These are phyloP conservation scores for Zygotorulaspora chibaensis DNA, from an alignment of 805 yeast species.

Conservation along the genomic window DNA sequence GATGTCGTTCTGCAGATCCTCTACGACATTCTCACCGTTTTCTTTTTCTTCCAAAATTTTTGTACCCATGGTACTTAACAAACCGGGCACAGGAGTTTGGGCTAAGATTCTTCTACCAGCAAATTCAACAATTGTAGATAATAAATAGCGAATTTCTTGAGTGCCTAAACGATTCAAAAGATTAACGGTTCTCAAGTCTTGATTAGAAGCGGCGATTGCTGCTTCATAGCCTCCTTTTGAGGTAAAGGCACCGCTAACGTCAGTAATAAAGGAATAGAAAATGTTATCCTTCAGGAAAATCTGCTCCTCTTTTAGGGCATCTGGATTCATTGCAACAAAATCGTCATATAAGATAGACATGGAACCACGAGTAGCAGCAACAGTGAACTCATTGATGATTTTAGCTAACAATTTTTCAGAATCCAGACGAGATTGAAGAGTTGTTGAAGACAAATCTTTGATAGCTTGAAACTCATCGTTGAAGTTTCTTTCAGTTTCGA, in stretches of 20 bases:
- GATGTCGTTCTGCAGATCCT: constrained; percentile 36
- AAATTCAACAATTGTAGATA: constrained; percentile 85
- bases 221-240: constrained; percentile 78
- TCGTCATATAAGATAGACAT: constrained; percentile 70
- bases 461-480: constrained; percentile 86
- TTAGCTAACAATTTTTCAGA: constrained; percentile 74
- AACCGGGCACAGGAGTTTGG: constrained; percentile 95
- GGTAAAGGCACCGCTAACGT: constrained; percentile 52
- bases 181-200: constrained; percentile 72
- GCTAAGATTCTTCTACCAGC: constrained; percentile 84
- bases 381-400: constrained; percentile 69
- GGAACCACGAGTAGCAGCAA: constrained; percentile 75
- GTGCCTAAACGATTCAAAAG: constrained; percentile 63
- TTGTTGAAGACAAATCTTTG: constrained; percentile 59
- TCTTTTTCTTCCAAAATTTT: constrained; percentile 39
- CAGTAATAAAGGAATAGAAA: constrained; percentile 77
- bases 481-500: constrained; percentile 63
- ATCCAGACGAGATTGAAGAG: constrained; percentile 61
- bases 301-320: constrained; percentile 54
- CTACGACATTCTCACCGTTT: constrained; percentile 38
- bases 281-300: constrained; percentile 78
- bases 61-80: constrained; percentile 40
- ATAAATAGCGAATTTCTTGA: constrained; percentile 60
- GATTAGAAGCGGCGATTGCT: constrained; percentile 71
- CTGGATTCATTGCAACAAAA: constrained; percentile 74